Evolutionary conservation across 2,329 filamentous ascomycete genomes (phyloP), one percentile per base, ranked within the genome.

Genomic region (Phyllosticta capitalensis): DNA sequence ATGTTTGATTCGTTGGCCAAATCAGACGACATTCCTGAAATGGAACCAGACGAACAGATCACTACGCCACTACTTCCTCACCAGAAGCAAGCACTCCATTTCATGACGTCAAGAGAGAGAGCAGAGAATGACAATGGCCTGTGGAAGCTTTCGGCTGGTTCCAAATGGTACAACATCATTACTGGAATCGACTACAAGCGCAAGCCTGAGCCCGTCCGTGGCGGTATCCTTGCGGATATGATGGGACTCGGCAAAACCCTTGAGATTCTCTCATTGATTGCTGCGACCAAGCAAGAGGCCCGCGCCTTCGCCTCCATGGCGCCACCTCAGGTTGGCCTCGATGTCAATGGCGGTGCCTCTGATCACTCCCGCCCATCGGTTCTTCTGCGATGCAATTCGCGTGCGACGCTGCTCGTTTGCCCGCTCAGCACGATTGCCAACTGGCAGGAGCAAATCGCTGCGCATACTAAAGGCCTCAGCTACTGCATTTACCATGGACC

Each of bases 351-450:
- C 24, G 24, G 24, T 26, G 33, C 12, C 33, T 17, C 14, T 45
- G 33, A 17, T 45, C 5, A 5, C 17, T n/a, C 33, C 14, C 33
- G 33, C 5, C 33, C 33, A n/a, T 17, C 33, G 12, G 33, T 45
- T n/a, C 70, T 70, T 55, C 65, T 69, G 63, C 61, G 53, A 60
- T 12, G 74, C 68, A 95, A 96, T 67, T 84, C 83, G 5, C 88
- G 85, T 67, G 85, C 89, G 0, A 97, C 94, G 0, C 77, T 99
- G 30, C 80, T 99, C 19, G 84, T 99, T 17, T 95, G 89, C 60
- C 94, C 94, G 0, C 80, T 96, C 2, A 96, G 90, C 67, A 94
- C 92, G 0, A 85, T 97, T 61, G 87, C 88, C 24, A 99, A 97
- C 68, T 99, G 94, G 94, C 88, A 92, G 66, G 85, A 91, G 65